Evolutionary conservation across 768 basidiomycete genomes (phyloP).

Genomic region (Podaxis mareebaensis): DNA sequence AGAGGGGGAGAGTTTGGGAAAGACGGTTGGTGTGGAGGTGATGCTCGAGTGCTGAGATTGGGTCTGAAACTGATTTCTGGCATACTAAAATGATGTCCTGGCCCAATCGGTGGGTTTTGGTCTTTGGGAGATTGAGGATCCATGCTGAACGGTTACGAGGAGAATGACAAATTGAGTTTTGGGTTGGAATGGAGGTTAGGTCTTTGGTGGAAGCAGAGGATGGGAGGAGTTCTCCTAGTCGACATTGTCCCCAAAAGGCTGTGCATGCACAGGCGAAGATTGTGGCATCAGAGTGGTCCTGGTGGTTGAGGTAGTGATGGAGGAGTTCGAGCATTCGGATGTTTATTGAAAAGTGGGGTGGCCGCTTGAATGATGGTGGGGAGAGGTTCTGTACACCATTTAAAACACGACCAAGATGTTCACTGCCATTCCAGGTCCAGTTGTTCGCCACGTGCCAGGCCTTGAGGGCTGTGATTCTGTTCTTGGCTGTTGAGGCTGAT

Average conservation of each 20-base stretch:
- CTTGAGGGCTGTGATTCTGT: conserved; percentile 30
- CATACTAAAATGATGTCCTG: conserved; percentile 31
- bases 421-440: conserved; percentile 30
- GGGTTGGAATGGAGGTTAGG: conserved; percentile 14
- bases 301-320: conserved; percentile 21
- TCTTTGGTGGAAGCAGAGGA: conserved; percentile 15
- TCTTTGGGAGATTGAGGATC: conserved; percentile 34
- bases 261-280: conserved; percentile 31
- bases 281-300: conserved; percentile 28
- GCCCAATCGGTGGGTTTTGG: conserved; percentile 28
- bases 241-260: conserved; percentile 36
- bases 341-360: neutral
- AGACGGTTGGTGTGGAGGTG: conserved; percentile 24
- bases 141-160: conserved; percentile 15
- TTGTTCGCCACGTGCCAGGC: conserved; percentile 36
- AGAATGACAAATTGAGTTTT: conserved; percentile 12
- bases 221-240: conserved; percentile 29
- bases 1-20: conserved; percentile 21
- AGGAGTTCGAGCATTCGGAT: neutral
- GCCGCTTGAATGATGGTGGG: neutral
- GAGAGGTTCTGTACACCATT: neutral
- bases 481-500: conserved; percentile 24
- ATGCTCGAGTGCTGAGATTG: conserved; percentile 23
- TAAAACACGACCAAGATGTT: conserved; percentile 26
- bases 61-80: conserved; percentile 10